Evolutionary conservation across 768 basidiomycete genomes (phyloP).

Genomic region (Brasilioporus rufonigricans): DNA sequence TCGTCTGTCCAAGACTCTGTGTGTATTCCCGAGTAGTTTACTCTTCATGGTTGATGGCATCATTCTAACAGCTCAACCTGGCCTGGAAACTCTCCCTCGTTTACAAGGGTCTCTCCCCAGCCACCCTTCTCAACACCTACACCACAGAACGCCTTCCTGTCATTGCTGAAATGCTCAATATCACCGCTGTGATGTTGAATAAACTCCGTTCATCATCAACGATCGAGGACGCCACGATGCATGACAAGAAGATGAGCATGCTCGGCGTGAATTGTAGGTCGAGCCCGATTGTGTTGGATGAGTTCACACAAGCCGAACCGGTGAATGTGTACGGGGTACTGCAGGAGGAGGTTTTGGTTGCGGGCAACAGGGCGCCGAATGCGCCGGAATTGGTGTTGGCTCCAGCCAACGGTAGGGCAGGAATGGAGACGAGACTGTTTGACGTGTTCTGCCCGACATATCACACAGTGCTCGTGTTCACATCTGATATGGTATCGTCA

Average conservation of each 20-base stretch:
- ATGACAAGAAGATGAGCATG: slow-evolving; percentile 15
- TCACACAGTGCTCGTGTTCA: slow-evolving; percentile 17
- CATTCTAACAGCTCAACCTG: slow-evolving; percentile 36
- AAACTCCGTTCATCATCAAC: not conserved
- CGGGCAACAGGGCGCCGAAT: slow-evolving; percentile 47
- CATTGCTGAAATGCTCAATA: slow-evolving; percentile 44
- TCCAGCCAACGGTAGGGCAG: not conserved
- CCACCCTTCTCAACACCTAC: slow-evolving; percentile 41
- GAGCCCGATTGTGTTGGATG: slow-evolving; percentile 39
- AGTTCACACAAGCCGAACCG: slow-evolving; percentile 20
- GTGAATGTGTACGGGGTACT: slow-evolving; percentile 11
- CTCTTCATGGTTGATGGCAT: not conserved
- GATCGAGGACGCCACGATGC: not conserved
- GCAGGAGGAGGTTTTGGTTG: slow-evolving; percentile 30
- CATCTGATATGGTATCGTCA: not conserved
- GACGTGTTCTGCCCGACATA: slow-evolving; percentile 18
- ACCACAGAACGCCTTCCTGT: slow-evolving; percentile 44
- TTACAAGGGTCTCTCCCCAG: slow-evolving; percentile 32
- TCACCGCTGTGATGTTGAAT: slow-evolving; percentile 30
- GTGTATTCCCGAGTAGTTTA: slow-evolving; percentile 11
- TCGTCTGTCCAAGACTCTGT: slow-evolving; percentile 40
- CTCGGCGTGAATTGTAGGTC: slow-evolving; percentile 37
- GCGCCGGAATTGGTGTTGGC: slow-evolving; percentile 32
- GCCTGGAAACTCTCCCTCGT: slow-evolving; percentile 47
- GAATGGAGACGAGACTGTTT: slow-evolving; percentile 17